These are phyloP conservation scores for Pontederia paniculata DNA, from an alignment of 176 grass and related monocot genomes.

Conservation along the genomic window DNA sequence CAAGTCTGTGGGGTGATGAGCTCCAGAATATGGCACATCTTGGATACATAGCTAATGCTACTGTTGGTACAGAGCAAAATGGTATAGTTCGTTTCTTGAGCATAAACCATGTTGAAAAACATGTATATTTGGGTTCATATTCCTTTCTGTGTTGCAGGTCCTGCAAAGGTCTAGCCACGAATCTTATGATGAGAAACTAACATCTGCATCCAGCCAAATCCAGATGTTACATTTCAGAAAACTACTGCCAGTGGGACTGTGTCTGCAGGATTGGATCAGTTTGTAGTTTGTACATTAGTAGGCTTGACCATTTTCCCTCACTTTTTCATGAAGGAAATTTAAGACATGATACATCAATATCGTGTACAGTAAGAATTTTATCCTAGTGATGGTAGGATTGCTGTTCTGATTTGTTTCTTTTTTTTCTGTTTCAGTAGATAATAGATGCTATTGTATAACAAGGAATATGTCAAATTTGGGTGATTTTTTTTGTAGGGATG, in stretches of 20 bases:
- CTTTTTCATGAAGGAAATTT: not conserved
- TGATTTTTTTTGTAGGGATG: too few relatives aligned
- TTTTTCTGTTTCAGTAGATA: too few relatives aligned
- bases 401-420: too few relatives aligned
- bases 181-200: not conserved
- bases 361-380: not conserved
- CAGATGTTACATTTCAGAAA: not conserved
- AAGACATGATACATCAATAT: not conserved
- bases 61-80: not conserved
- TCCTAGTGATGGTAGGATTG: too few relatives aligned
- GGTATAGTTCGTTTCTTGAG: not conserved
- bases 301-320: not conserved
- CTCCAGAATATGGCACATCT: not conserved
- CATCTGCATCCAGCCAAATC: not conserved
- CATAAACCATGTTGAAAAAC: not conserved
- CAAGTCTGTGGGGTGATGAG: not conserved
- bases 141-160: not conserved
- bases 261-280: not conserved
- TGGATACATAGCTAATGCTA: not conserved
- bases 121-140: not conserved
- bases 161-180: not conserved
- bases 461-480: too few relatives aligned
- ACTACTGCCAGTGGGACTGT: not conserved
- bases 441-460: too few relatives aligned
- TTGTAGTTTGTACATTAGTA: not conserved